phyloP scores from a whole-genome alignment of 2,329 filamentous ascomycete species.

The Aspergillus sp. region DNA sequence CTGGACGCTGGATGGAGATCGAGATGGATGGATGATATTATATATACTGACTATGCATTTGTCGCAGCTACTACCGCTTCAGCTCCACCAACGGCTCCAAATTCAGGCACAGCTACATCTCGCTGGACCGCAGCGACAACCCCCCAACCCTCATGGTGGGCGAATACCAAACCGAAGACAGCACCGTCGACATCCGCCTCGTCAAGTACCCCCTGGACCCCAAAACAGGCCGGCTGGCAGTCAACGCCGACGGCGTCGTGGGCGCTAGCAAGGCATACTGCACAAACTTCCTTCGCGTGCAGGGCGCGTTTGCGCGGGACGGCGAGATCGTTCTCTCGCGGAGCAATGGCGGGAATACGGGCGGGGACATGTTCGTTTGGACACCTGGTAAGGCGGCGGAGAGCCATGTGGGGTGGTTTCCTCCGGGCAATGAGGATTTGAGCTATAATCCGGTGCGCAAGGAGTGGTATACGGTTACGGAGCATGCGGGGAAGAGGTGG shows the following conservation, averaged over 20 bases:
- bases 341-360: constrained; percentile 34
- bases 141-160: constrained; percentile 40
- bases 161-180: constrained; percentile 36
- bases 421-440: constrained; percentile 39
- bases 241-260: constrained; percentile 23
- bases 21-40: neutral
- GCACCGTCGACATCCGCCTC: constrained; percentile 31
- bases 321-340: constrained; percentile 40
- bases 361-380: constrained; percentile 41
- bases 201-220: constrained; percentile 38
- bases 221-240: constrained; percentile 29
- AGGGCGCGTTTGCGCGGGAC: constrained; percentile 39
- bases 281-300: constrained; percentile 37
- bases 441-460: constrained; percentile 35
- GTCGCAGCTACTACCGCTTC: neutral
- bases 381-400: constrained; percentile 27
- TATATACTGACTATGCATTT: neutral
- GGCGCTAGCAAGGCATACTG: constrained; percentile 39
- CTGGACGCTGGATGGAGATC: neutral
- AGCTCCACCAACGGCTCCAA: constrained; percentile 21
- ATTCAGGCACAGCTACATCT: constrained; percentile 42
- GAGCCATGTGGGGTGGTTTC: constrained; percentile 19
- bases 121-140: constrained; percentile 40
- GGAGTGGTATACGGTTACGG: constrained; percentile 31
- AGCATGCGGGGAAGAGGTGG: constrained; percentile 11